A percentile compares a stretch with the other conserved stretches of the same genome.
Conservation (phyloP, 2,329 filamentous ascomycete genomes). For the Davidsoniella neocaledoniae region DNA sequence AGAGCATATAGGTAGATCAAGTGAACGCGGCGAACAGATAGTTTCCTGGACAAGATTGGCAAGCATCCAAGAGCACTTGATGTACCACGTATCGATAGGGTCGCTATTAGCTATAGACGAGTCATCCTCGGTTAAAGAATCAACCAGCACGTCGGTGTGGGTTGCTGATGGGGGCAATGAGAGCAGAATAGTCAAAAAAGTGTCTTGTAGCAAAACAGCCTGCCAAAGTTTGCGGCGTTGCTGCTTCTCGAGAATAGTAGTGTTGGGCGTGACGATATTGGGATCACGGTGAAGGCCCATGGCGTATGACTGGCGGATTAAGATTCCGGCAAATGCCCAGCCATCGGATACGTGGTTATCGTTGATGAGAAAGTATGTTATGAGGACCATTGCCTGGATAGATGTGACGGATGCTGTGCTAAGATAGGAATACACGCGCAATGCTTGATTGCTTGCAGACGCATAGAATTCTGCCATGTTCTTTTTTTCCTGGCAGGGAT, state of each 20-base stretch:
- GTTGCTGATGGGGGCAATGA: slow-evolving; percentile 63
- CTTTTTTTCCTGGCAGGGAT: slow-evolving; percentile 43
- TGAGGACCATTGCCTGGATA: slow-evolving; percentile 64
- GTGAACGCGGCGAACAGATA: slow-evolving; percentile 56
- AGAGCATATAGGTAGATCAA: slow-evolving; percentile 54
- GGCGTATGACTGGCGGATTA: slow-evolving; percentile 63
- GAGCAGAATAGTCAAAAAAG: slow-evolving; percentile 60
- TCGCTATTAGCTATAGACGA: slow-evolving; percentile 39
- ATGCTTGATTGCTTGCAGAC: slow-evolving; percentile 60
- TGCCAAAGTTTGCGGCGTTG: slow-evolving; percentile 69
- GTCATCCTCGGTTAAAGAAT: slow-evolving; percentile 51
- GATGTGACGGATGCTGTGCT: slow-evolving; percentile 57
- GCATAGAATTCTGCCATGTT: slow-evolving; percentile 70
- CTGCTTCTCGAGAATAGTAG: slow-evolving; percentile 56
- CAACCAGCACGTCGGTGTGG: slow-evolving; percentile 62
- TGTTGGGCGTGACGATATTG: slow-evolving; percentile 52
- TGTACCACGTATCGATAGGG: slow-evolving; percentile 52
- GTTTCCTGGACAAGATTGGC: slow-evolving; percentile 64
- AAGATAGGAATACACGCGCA: slow-evolving; percentile 60
- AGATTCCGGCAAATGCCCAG: slow-evolving; percentile 64
- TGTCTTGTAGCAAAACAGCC: slow-evolving; percentile 64
- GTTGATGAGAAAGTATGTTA: slow-evolving; percentile 71
- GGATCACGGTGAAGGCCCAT: slow-evolving; percentile 70
- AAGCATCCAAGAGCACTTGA: slow-evolving; percentile 61
- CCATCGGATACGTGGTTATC: slow-evolving; percentile 72